Evolutionary conservation across 2,329 filamentous ascomycete species (phyloP), one percentile per base, ranked within the genome.

Genomic region (Tolypocladium endophyticum): DNA sequence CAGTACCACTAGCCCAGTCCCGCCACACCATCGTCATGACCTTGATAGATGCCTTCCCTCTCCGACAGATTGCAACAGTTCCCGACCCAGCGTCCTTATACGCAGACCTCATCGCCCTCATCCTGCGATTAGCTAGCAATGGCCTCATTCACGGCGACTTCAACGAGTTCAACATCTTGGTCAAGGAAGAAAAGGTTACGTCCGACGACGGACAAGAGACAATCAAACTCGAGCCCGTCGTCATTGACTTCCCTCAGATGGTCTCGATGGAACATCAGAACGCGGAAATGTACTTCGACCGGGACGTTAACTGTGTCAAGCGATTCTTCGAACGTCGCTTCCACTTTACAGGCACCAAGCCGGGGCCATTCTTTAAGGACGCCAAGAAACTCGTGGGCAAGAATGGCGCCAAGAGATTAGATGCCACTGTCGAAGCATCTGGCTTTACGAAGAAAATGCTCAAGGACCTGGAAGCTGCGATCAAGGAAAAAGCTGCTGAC

Each of bases 241-340:
- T 99, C 54, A 99, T 99, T 68, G 95, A 99, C 76, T 99, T 99
- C 70, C 94, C 94, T 0, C 94, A 99, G 72, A 97, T 97, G 88
- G 86, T 99, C 2, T 97, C 93, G 1, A 91, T 96, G 71, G 91
- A 96, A 66, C 94, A 99, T 70, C 76, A 80, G 41, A 97, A 99
- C 69, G 95, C 94, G 23, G 89, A 96, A 70, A 95, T 92, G 84
- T 97, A 99, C 75, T 99, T 99, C 72, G 90, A 97, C 71, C 87
- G 94, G 64, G 94, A 99, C 68, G 92, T 99, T 18, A 86, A 90
- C 63, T 99, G 95, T 74, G 88, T 99, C 68, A 97, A 97, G 76
- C 86, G 89, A 38, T 99, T 96, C 73, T 99, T 99, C 70, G 82
- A 90, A 69, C 82, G 92, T 28, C 85, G 91, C 36, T 99, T 96